Evolutionary conservation across 441 rosid species (phyloP), one percentile per base, ranked within the genome.

Genomic region (Mallotus japonicus): DNA sequence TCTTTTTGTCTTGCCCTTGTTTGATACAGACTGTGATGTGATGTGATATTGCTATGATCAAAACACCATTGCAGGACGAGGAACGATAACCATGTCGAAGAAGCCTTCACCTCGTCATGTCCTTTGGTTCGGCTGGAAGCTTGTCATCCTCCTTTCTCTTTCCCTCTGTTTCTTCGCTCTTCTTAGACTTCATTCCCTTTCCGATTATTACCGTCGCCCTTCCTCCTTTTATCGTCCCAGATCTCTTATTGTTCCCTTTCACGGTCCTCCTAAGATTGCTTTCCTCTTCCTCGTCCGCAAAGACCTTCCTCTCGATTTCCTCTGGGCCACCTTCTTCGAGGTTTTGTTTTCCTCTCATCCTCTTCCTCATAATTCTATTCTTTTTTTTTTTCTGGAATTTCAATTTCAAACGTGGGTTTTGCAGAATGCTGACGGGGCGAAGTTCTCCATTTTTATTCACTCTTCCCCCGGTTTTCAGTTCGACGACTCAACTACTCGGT

Each of bases 271-370:
- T 17, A 94, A 89, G 83, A 67, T 94, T 75, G 92, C 97, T 40
- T 94, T 92, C 70, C 89, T 94, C 50, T 89, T 87, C 76, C 88
- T 94, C 13, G 84, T 80, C 62, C 89, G 97, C 49, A 81, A 78
- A 44, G 81, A 85, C 67, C 82, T 94, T n/a, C 97, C 99, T 2
- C 94, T 92, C 10, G 97, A 94, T 87, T 94, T 94, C 70, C 93
- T 94, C 0, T 94, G 99, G 99, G 90, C 79, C 13, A 69, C 73
- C 74, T 94, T 92, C 86, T 87, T 92, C 79, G 87, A 89, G 95
- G 97, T 28, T 28, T 28, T 28, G 32, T 28, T 28, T 28, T 28
- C 32, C 32, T 28, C 32, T 28, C 32, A 28, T 28, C 32, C 32
- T 28, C 32, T 28, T 28, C 32, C 32, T 28, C 32, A 28, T 28